Evolutionary conservation across 2,329 filamentous ascomycete species (phyloP).

Genomic region (Microcyclosporella mali): DNA sequence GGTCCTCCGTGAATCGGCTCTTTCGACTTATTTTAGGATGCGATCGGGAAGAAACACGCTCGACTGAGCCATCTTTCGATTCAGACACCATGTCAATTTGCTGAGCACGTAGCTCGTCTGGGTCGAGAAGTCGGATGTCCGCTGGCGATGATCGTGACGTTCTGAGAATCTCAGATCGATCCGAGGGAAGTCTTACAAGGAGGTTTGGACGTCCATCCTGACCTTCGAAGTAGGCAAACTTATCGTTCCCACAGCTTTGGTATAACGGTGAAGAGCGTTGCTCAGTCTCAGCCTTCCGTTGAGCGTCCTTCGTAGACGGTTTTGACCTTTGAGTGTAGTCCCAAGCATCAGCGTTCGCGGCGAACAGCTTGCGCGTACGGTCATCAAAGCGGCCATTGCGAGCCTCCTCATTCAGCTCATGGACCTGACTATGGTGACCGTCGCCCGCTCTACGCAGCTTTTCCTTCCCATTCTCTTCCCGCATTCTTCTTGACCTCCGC

Average conservation of each 20-base stretch:
- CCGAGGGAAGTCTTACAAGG: constrained; percentile 23
- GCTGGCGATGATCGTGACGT: too few relatives aligned
- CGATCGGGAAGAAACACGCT: too few relatives aligned
- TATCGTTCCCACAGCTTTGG: constrained; percentile 23
- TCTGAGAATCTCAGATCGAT: too few relatives aligned
- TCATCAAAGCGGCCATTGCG: constrained; percentile 21
- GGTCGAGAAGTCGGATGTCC: too few relatives aligned
- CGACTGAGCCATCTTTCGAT: too few relatives aligned
- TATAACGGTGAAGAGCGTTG: constrained; percentile 24
- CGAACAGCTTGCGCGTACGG: constrained; percentile 23
- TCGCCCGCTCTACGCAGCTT: constrained; percentile 16
- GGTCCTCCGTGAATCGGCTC: too few relatives aligned
- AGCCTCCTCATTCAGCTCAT: constrained; percentile 19
- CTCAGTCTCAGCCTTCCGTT: constrained; percentile 19
- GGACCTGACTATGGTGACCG: constrained; percentile 19
- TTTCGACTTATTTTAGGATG: too few relatives aligned
- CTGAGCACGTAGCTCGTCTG: too few relatives aligned
- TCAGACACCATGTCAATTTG: too few relatives aligned
- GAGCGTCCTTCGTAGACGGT: constrained; percentile 10
- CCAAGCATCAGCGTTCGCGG: constrained; percentile 20
- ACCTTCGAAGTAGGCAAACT: constrained; percentile 23
- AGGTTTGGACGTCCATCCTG: constrained; percentile 20
- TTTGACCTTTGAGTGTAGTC: constrained; percentile 22
- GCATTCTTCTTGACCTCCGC: constrained; percentile 11
- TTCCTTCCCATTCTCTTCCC: constrained; percentile 19